Percentiles rank a stretch among this genome's conserved stretches.
Evolutionary conservation across 192 early-diverging fungal species (phyloP).

Genomic region (Linnemannia elongata): DNA sequence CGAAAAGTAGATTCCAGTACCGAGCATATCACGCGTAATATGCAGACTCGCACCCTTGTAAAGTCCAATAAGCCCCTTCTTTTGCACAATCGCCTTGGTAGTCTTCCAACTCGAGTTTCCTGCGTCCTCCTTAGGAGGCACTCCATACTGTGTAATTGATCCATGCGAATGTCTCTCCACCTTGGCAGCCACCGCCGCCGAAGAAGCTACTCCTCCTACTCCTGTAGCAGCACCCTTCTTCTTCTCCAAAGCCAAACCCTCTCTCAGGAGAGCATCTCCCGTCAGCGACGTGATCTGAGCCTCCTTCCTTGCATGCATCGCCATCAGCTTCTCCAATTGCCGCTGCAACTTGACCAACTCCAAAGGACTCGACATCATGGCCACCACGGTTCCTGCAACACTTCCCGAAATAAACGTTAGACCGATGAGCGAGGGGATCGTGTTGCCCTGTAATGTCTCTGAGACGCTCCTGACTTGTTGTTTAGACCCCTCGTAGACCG

Average conservation of each 20-base stretch:
- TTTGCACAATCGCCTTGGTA: slow-evolving; percentile 62
- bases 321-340: slow-evolving; percentile 75
- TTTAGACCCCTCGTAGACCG: slow-evolving; percentile 86
- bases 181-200: neutral
- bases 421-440: slow-evolving; percentile 58
- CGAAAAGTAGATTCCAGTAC: slow-evolving; percentile 81
- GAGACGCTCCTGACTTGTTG: slow-evolving; percentile 59
- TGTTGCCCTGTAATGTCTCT: slow-evolving; percentile 44
- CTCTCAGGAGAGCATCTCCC: slow-evolving; percentile 34
- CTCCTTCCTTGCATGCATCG: slow-evolving; percentile 62
- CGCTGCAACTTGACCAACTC: slow-evolving; percentile 85
- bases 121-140: slow-evolving; percentile 33
- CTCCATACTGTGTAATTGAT: slow-evolving; percentile 26
- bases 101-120: slow-evolving; percentile 66
- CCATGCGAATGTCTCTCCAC: slow-evolving; percentile 33
- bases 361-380: slow-evolving; percentile 78
- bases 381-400: slow-evolving; percentile 74
- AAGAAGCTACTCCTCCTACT: neutral
- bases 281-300: slow-evolving; percentile 59
- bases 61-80: slow-evolving; percentile 63
- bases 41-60: slow-evolving; percentile 62
- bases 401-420: slow-evolving; percentile 69
- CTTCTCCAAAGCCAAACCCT: slow-evolving; percentile 39
- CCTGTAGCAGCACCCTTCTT: slow-evolving; percentile 13
- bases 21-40: slow-evolving; percentile 71